These are phyloP conservation scores for Petunia hybrid DNA, from an alignment of 305 asterid genomes.

Conservation along the genomic window DNA sequence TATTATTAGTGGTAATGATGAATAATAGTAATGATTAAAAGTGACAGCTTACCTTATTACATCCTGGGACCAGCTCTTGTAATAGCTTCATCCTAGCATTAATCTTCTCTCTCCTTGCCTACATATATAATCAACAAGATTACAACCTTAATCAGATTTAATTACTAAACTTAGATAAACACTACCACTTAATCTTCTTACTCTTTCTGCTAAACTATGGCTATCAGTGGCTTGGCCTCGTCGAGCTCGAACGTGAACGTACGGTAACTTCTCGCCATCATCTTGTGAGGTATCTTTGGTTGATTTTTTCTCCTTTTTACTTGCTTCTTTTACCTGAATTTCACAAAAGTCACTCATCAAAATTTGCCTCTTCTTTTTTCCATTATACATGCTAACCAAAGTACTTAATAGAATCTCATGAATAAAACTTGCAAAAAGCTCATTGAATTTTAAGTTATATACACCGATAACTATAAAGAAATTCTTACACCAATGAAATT, in stretches of 20 bases:
- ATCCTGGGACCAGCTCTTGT: constrained; percentile 98
- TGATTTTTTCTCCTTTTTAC: constrained; percentile 61
- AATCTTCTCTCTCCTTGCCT: constrained; percentile 99
- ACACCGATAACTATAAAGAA: too few species aligned
- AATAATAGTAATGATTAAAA: constrained; percentile 26
- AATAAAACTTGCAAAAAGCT: too few species aligned
- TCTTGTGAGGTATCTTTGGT: constrained; percentile 54
- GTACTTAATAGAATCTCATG: too few species aligned
- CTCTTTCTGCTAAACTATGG: constrained; percentile 99
- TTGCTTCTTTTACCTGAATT: constrained; percentile 60
- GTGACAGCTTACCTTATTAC: constrained; percentile 85
- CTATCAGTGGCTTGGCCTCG: constrained; percentile 98
- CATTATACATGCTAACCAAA: not conserved
- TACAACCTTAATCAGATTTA: constrained; percentile 38
- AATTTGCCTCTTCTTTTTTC: not conserved
- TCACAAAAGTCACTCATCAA: not conserved
- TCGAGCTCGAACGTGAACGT: constrained; percentile 93
- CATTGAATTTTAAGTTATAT: too few species aligned
- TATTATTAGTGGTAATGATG: constrained; percentile 23
- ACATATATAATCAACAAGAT: constrained; percentile 44
- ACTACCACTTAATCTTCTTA: constrained; percentile 39
- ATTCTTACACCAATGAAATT: too few species aligned
- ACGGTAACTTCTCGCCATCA: constrained; percentile 75
- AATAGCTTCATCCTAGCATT: constrained; percentile 94
- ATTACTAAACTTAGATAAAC: constrained; percentile 29